Base-by-base conservation (phyloP, 352 stramenopile species). In the Pythium graminicola region DNA sequence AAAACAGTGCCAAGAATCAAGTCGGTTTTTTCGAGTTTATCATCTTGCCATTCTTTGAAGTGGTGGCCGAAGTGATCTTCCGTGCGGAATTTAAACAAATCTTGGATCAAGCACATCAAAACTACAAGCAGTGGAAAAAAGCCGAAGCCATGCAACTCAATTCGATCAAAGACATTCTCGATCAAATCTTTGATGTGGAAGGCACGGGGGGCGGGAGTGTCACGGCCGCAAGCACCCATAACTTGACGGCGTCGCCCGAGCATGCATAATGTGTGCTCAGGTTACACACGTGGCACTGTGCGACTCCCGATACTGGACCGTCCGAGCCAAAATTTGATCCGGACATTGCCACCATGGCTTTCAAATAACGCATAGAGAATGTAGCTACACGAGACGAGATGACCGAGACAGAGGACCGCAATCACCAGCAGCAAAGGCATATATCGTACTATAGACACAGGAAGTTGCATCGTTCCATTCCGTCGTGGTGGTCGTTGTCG, bases 11-110 rank as follows among this genome's bases (percentile, higher is more conserved):
- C 10, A 86, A 86, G 57, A 88, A 91, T 60, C 78, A 91, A 63
- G 74, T 91, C 19, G 80, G 80, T 0, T 91, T 91, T 60, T 91
- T 91, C 47, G 80, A 91, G 61, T 91, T 91, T 60, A 91, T 91
- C 63, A 74, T 91, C 24, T 50, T 91, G 36, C 80, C 81, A 13
- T 89, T 87, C 61, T 89, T 87, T 31, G 78, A 92, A 45, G 74
- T 85, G 42, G 74, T 91, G 6, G 78, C 76, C 8, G 78, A 89
- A 50, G 78, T 83, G 6, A 69, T 89, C 13, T 91, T 89, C 48
- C 70, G 70, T 13, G 62, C 70, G 16, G 81, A 89, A 45, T 89
- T 92, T 55, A 87, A 85, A 44, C 73, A 74, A 41, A 88, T 89
- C 50, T 40, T 86, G n/a, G 75, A 89, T 50, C 79, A 92, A 54